These are phyloP conservation scores for Scenedesmus sp. DNA, from an alignment of 163 green algal species.

Conservation along the genomic window DNA sequence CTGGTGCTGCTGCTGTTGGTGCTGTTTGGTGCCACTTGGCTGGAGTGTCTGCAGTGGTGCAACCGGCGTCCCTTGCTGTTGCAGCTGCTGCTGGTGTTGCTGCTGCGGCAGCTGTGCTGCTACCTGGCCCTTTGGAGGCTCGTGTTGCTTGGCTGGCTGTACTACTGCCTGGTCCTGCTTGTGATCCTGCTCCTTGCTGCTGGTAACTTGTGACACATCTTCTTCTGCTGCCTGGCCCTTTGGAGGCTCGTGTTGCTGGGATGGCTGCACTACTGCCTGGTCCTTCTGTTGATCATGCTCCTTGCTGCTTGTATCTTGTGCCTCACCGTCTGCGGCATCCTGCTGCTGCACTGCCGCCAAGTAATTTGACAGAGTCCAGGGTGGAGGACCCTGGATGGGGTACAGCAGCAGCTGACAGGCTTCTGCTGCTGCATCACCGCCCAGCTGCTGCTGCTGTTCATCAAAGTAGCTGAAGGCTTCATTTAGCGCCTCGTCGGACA, in stretches of 20 bases:
- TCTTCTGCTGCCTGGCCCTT: neutral
- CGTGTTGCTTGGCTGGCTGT: too few relatives aligned
- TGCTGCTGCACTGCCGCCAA: neutral
- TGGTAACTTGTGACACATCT: neutral
- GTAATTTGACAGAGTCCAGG: slow-evolving; percentile 27
- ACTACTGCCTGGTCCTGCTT: neutral
- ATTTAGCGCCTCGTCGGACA: slow-evolving; percentile 25
- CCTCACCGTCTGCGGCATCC: neutral
- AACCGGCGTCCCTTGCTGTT: neutral
- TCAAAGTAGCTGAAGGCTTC: slow-evolving; percentile 48
- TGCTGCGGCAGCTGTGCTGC: neutral
- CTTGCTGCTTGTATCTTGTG: neutral
- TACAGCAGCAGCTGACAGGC: slow-evolving; percentile 17
- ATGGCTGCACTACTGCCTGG: neutral
- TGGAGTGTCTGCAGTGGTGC: neutral
- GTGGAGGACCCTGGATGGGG: neutral
- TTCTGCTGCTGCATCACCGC: neutral
- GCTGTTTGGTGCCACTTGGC: neutral
- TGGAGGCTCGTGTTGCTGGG: neutral
- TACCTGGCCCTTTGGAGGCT: neutral
- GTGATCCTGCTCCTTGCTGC: slow-evolving; percentile 9
- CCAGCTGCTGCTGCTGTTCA: neutral
- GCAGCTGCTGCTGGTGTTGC: slow-evolving; percentile 22
- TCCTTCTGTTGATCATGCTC: neutral
- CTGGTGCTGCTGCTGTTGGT: neutral